Percentiles rank a stretch among this genome's conserved stretches.
These are phyloP conservation scores for Rhizoclosmatium sp. DNA, from an alignment of 192 early-diverging fungal species.

Conservation along the genomic window DNA sequence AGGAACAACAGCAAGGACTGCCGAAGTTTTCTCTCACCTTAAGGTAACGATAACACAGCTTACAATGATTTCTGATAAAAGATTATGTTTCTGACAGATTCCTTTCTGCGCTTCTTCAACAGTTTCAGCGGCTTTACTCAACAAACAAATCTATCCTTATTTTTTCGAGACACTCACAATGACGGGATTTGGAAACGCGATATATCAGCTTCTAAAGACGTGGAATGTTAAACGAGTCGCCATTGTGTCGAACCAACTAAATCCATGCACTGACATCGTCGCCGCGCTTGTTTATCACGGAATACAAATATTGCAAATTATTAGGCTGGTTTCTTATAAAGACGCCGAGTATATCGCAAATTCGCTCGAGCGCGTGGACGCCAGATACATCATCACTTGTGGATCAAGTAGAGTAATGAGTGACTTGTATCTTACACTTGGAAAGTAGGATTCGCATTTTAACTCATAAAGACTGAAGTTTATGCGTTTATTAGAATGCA, in stretches of 20 bases:
- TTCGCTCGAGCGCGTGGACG: background rate
- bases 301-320: background rate
- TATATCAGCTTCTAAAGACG: background rate
- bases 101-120: background rate
- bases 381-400: background rate
- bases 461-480: too few species aligned
- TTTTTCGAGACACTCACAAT: background rate
- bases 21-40: background rate
- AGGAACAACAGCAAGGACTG: background rate
- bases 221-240: background rate
- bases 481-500: background rate
- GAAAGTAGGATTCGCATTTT: too few species aligned
- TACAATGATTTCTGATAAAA: too few species aligned
- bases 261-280: background rate
- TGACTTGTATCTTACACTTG: background rate
- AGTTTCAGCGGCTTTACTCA: background rate
- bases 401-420: background rate
- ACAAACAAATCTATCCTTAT: background rate
- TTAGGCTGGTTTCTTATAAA: background rate
- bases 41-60: too few species aligned
- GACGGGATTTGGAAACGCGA: background rate
- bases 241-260: background rate
- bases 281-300: background rate
- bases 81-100: background rate
- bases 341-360: background rate